Evolutionary conservation across 805 yeast genomes (phyloP), one percentile per base, ranked within the genome.

Genomic region (Wickerhamomyces rabaulensis): DNA sequence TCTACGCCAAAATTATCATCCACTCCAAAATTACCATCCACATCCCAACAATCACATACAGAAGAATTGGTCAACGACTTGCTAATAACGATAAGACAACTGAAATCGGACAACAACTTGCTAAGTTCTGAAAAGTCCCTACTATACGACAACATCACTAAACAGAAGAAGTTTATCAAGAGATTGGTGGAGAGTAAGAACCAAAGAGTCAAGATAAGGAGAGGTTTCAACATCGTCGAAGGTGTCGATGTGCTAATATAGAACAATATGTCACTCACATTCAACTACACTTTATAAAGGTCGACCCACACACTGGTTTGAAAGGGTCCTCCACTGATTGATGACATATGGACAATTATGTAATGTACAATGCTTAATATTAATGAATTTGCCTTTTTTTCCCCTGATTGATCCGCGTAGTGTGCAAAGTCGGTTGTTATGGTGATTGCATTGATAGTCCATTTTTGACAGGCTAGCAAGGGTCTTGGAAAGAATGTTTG

Each of bases 181-280:
- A 50, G 40, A 42, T 40, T 56, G 10, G 37, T 52, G n/a, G 55
- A 52, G 7, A 46, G 41, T 19, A 42, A 46, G 8, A 49, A 45
- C 17, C 51, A 49, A 39, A 42, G 44, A 29, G 50, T 50, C 15
- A 54, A 52, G 50, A 43, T 52, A 40, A 44, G 47, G 43, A 54
- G 46, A 27, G 61, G 63, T 0, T 46, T 56, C 17, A 47, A 45
- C 3, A 15, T 57, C 6, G 47, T 58, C 2, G 54, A 55, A 17
- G 48, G 48, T 16, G 46, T 58, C 23, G 62, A 57, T 36, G 48
- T 54, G 19, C 21, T 55, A 36, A 51, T 58, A 21, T 58, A 38
- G 45, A 20, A 15, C 7, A 33, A 10, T 7, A 33, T 13, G 36
- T n/a, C n/a, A n/a, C n/a, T n/a, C n/a, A n/a, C n/a, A n/a, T n/a